Evolutionary conservation across 129 eudicot genomes (phyloP).

Genomic region (Logfia minima): DNA sequence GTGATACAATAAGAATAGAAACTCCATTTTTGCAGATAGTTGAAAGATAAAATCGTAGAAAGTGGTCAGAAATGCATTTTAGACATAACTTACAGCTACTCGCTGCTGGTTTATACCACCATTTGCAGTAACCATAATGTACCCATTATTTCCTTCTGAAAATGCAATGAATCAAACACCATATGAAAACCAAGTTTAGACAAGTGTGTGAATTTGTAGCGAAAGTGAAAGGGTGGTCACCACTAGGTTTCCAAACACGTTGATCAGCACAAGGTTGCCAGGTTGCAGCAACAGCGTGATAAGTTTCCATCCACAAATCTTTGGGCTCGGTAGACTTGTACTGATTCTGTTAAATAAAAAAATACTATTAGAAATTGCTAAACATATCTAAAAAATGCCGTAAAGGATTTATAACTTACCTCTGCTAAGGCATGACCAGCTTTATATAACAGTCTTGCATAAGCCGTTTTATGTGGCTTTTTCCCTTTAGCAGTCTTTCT

Average conservation of each 20-base stretch:
- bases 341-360: slow-evolving; percentile 47
- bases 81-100: slow-evolving; percentile 84
- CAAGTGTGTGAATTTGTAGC: slow-evolving; percentile 15
- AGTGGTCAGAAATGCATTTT: slow-evolving; percentile 14
- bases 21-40: slow-evolving; percentile 1
- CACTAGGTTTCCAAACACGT: slow-evolving; percentile 85
- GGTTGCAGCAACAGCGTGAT: slow-evolving; percentile 57
- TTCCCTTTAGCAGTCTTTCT: slow-evolving; percentile 62
- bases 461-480: slow-evolving; percentile 77
- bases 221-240: slow-evolving; percentile 42
- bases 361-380: background rate
- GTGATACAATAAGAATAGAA: background rate
- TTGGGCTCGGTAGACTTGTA: slow-evolving; percentile 67
- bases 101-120: slow-evolving; percentile 99
- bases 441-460: slow-evolving; percentile 78
- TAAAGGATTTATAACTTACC: slow-evolving; percentile 37
- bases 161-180: slow-evolving; percentile 1
- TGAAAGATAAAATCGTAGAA: background rate
- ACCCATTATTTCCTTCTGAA: slow-evolving; percentile 88
- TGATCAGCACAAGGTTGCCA: slow-evolving; percentile 93
- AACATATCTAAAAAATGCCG: background rate
- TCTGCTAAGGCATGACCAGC: slow-evolving; percentile 99
- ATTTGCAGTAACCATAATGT: slow-evolving; percentile 86
- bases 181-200: slow-evolving; percentile 13
- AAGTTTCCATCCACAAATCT: slow-evolving; percentile 91